Evolutionary conservation across 2,329 filamentous ascomycete genomes (phyloP), one percentile per base, ranked within the genome.

Genomic region (Fusarium vanettenii): DNA sequence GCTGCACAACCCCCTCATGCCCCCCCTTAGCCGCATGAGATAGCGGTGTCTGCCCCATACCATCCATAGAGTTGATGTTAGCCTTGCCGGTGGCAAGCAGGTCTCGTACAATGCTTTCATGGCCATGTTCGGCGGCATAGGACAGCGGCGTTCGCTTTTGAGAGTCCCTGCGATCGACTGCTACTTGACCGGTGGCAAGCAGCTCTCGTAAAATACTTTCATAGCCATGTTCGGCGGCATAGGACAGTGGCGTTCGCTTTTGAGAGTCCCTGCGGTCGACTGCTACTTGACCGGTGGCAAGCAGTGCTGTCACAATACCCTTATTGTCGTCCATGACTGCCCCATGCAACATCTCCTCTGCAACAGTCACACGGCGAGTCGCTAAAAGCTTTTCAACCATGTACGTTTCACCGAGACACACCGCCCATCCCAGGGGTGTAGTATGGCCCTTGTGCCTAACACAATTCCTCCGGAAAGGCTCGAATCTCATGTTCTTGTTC

Each of bases 401-500:
- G 18, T n/a, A n/a, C 10, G 13, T 18, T 13, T 52, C 25, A 6
- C 27, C 48, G 4, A 1, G 5, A 52, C 1, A 1, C 0, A 52
- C 27, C 1, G 48, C 48, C 48, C 48, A 52, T 5, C 4, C 48
- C 10, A 52, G 11, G 18, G 48, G 27, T 5, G 48, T 52, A 5
- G 3, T 4, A 7, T 9, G 22, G 14, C 2, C 5, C n/a, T 11
- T 5, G 9, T 9, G 18, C 4, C 9, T 18, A 7, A 7, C 7
- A n/a, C 18, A n/a, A n/a, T 8, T 1, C 16, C 1, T 9, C n/a
- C 2, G 7, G n/a, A 4, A 6, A n/a, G 37, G 16, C 6, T 6
- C 16, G 6, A 3, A n/a, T 6, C 7, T 7, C 16, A 9, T 9
- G 37, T 20, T 5, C n/a, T 43, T 13, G n/a, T 29, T 13, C 48